These are phyloP conservation scores for Colletotrichum sp. DNA, from an alignment of 2,329 filamentous ascomycete species.

Conservation along the genomic window DNA sequence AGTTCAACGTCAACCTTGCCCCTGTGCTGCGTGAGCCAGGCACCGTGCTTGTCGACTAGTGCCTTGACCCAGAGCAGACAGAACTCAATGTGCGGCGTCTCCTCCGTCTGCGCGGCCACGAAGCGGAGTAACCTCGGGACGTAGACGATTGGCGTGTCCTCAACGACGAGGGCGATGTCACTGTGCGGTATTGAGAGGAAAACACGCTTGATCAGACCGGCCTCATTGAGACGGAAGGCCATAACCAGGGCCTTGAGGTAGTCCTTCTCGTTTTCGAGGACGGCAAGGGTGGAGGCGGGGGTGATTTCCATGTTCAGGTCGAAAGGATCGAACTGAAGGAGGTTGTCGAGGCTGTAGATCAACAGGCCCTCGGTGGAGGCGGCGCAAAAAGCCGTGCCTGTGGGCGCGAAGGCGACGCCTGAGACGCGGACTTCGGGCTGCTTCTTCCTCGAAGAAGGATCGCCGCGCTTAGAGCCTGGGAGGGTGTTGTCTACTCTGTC, in stretches of 20 bases:
- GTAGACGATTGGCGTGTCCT: conserved; percentile 83
- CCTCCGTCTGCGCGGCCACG: conserved; percentile 85
- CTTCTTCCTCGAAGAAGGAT: conserved; percentile 79
- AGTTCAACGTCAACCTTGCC: conserved; percentile 84
- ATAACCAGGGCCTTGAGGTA: conserved; percentile 94
- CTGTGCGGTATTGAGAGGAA: conserved; percentile 81
- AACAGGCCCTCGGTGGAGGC: conserved; percentile 93
- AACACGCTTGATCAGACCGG: conserved; percentile 79
- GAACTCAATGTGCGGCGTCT: conserved; percentile 93
- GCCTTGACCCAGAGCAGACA: conserved; percentile 92
- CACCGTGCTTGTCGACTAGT: conserved; percentile 80
- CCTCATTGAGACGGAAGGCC: conserved; percentile 94
- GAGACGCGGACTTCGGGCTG: conserved; percentile 85
- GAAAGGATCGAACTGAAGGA: conserved; percentile 90
- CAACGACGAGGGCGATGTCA: conserved; percentile 80
- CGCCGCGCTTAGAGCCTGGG: conserved; percentile 86
- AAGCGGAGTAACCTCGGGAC: conserved; percentile 85
- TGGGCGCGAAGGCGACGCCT: conserved; percentile 85
- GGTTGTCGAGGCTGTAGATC: conserved; percentile 88
- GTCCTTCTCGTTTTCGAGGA: conserved; percentile 72
- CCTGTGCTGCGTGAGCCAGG: conserved; percentile 82
- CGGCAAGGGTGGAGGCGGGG: conserved; percentile 78
- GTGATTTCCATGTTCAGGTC: conserved; percentile 95
- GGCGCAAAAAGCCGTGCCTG: conserved; percentile 89
- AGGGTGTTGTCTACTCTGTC: conserved; percentile 80